Base-by-base conservation (phyloP, 2,329 filamentous ascomycete genomes). In the Ilyonectria destructans region DNA sequence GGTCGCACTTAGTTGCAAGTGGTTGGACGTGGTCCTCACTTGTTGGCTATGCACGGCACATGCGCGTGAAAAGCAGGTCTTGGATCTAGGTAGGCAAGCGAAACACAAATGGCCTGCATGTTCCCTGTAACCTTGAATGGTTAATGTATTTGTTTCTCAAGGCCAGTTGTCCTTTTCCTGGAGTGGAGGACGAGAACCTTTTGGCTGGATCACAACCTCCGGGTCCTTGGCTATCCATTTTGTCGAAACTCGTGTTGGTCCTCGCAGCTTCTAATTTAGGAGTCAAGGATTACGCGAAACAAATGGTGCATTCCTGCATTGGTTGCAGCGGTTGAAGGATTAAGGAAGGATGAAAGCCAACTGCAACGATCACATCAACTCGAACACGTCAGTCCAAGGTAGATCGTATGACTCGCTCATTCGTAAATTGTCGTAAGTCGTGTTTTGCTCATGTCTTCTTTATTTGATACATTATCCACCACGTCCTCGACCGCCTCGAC, bases 401-500 rank as follows among this genome's bases (percentile, higher is more conserved):
- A 31, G 23, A 29, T 49, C 31, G 51, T 35, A 33, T 37, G 46
- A 40, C 46, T 62, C 45, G 33, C 60, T 46, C 61, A 60, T 59
- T 64, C 62, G 62, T 71, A 23, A n/a, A 54, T 56, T 8, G 58
- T 70, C 63, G 26, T 57, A 54, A 64, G 54, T 65, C 56, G 65
- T 66, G 54, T 63, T 49, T 35, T 64, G 40, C 49, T 65, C 62
- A 55, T 58, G 67, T 58, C 58, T 23, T 52, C 57, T 69, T 49
- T 72, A 69, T 60, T 62, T 67, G 57, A 69, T 62, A 61, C 69
- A 69, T 70, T 69, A 68, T 35, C 71, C 68, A 55, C 75, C 73
- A 59, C 75, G 65, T 29, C 75, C 73, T 51, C 77, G 71, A 21
- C 74, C 74, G 58, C 77, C 71, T 29, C 74, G 73, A 66, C 74